These are phyloP conservation scores for Hypericum perforatum DNA, from an alignment of 345 rosid species.

Conservation along the genomic window DNA sequence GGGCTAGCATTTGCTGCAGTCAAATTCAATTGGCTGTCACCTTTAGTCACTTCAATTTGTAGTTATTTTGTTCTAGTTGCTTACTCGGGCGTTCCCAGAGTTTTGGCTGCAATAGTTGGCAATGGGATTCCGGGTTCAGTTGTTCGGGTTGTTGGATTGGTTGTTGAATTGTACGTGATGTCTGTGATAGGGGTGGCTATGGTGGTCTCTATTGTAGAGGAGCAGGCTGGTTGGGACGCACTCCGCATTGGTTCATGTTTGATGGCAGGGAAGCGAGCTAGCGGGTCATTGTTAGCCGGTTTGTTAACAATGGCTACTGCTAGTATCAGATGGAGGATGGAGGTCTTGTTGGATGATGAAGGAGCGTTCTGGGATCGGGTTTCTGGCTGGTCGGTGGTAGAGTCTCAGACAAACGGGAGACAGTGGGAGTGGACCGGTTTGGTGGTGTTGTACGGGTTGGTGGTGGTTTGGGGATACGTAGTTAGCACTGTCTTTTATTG, in stretches of 20 bases:
- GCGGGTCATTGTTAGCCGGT: slow-evolving; percentile 46
- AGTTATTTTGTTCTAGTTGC: slow-evolving; percentile 33
- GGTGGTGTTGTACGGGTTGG: slow-evolving; percentile 39
- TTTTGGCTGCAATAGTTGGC: slow-evolving; percentile 15
- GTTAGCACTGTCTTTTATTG: slow-evolving; percentile 51
- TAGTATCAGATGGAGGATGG: slow-evolving; percentile 44
- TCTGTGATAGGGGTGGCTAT: slow-evolving; percentile 47
- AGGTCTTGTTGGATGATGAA: slow-evolving; percentile 22
- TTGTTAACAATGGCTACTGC: slow-evolving; percentile 34
- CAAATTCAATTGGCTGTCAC: slow-evolving; percentile 30
- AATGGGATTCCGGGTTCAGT: slow-evolving; percentile 14
- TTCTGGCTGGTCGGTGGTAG: slow-evolving; percentile 22
- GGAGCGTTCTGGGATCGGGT: slow-evolving; percentile 19
- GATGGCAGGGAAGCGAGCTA: slow-evolving; percentile 47
- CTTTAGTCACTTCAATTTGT: slow-evolving; percentile 39
- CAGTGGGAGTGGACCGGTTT: slow-evolving; percentile 30
- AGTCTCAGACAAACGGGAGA: slow-evolving; percentile 19
- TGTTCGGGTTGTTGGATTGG: slow-evolving; percentile 21
- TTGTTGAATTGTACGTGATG: slow-evolving; percentile 47
- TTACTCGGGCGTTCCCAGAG: slow-evolving; percentile 25
- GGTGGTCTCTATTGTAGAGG: slow-evolving; percentile 57
- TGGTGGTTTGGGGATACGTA: slow-evolving; percentile 50
- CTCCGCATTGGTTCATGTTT: slow-evolving; percentile 33
- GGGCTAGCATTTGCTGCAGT: slow-evolving; percentile 15
- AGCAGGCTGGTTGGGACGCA: slow-evolving; percentile 49